A percentile compares a stretch with the other conserved stretches of the same genome.
Evolutionary conservation across 352 stramenopile genomes (phyloP).

Genomic region (Elongisporangium anandrum): DNA sequence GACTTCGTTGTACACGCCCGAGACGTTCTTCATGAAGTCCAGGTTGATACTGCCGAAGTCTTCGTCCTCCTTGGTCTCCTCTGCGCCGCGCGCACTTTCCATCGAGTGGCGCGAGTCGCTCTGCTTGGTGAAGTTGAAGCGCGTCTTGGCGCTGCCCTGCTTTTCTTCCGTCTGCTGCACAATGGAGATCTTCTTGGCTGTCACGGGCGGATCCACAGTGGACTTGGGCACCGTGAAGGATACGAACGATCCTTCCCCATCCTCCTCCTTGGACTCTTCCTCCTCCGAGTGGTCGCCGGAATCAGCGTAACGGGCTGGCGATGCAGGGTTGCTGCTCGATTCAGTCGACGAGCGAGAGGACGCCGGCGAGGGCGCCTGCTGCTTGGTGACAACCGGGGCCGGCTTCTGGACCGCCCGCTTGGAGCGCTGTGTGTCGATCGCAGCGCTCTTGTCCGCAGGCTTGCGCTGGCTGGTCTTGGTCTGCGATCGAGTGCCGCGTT

Average conservation of each 20-base stretch:
- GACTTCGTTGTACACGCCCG: constrained; percentile 1
- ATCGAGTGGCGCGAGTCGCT: constrained; percentile 22
- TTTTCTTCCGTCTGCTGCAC: constrained; percentile 18
- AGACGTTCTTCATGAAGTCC: constrained; percentile 67
- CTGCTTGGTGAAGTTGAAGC: constrained; percentile 34
- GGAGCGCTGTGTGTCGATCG: neutral
- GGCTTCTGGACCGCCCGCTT: constrained; percentile 3
- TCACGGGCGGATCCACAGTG: constrained; percentile 16
- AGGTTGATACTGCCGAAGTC: constrained; percentile 67
- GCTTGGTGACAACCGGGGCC: constrained; percentile 8
- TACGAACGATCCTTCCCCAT: constrained; percentile 17
- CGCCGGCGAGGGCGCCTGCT: constrained; percentile 16
- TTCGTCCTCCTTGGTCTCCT: constrained; percentile 43
- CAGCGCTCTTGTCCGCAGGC: neutral
- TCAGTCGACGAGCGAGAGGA: constrained; percentile 19
- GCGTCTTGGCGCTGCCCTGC: constrained; percentile 12
- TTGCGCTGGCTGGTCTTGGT: constrained; percentile 8
- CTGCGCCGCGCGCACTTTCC: constrained; percentile 21
- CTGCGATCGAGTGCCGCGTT: constrained; percentile 6
- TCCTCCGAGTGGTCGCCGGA: constrained; percentile 22
- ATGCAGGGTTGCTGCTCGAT: constrained; percentile 18
- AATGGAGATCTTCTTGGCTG: constrained; percentile 9
- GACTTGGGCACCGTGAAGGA: constrained; percentile 23
- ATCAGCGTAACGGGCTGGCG: constrained; percentile 8
- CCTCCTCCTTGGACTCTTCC: constrained; percentile 19